phyloP scores from a whole-genome alignment of 2,329 filamentous ascomycete species.

The Aquanectria penicillioides region DNA sequence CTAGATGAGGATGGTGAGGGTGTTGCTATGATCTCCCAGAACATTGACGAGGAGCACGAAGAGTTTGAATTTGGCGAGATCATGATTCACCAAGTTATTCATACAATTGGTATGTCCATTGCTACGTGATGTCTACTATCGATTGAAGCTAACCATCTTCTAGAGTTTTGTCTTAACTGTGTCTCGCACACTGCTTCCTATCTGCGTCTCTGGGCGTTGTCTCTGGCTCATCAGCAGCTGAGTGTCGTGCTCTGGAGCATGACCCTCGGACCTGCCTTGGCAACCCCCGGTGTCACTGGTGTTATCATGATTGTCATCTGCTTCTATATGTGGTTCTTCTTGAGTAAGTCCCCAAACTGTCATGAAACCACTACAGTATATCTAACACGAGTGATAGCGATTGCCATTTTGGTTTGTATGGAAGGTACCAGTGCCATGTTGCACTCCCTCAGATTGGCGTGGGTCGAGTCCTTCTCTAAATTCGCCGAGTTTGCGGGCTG shows the following conservation, averaged over 20 bases:
- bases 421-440: constrained; percentile 97
- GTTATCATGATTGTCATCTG: constrained; percentile 83
- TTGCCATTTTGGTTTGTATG: constrained; percentile 85
- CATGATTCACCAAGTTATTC: constrained; percentile 99
- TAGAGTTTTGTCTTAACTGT: constrained; percentile 98
- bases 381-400: constrained; percentile 48
- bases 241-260: constrained; percentile 96
- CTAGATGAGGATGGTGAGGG: constrained; percentile 78
- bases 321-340: constrained; percentile 90
- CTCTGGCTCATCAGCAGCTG: constrained; percentile 96
- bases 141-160: constrained; percentile 40
- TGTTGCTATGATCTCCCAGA: constrained; percentile 88
- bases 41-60: constrained; percentile 86
- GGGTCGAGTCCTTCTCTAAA: constrained; percentile 98
- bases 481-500: constrained; percentile 93
- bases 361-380: background rate
- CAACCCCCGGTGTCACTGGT: constrained; percentile 71
- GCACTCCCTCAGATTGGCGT: constrained; percentile 89
- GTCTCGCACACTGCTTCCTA: constrained; percentile 99
- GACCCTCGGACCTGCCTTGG: constrained; percentile 85
- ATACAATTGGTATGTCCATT: constrained; percentile 84
- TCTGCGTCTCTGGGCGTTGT: constrained; percentile 96
- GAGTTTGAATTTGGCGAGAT: constrained; percentile 97
- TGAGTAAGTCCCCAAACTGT: constrained; percentile 59
- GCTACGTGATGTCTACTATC: background rate